These are phyloP conservation scores for Geranium incanum DNA, from an alignment of 441 rosid genomes.

Conservation along the genomic window DNA sequence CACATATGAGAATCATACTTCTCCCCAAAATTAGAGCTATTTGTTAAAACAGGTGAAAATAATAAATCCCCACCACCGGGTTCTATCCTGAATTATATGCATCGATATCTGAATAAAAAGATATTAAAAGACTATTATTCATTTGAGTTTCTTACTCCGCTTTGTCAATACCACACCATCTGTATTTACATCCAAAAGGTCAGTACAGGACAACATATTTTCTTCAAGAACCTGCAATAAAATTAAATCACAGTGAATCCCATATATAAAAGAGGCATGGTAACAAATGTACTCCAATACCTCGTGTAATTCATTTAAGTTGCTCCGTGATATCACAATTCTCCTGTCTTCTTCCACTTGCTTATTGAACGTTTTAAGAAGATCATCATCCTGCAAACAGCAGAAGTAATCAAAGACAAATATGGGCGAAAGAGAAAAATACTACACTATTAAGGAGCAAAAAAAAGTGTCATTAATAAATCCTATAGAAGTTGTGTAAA, in stretches of 20 bases:
- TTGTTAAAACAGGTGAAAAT: background rate
- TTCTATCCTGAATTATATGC: background rate
- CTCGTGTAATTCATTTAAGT: constrained; percentile 73
- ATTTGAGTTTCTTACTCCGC: constrained; percentile 48
- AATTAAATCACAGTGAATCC: constrained; percentile 18
- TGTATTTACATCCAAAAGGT: constrained; percentile 57
- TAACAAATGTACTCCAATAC: constrained; percentile 26
- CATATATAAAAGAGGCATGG: constrained; percentile 1
- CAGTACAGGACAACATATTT: constrained; percentile 67
- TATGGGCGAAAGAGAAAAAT: background rate
- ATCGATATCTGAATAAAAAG: constrained; percentile 1
- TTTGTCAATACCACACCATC: constrained; percentile 79
- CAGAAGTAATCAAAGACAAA: constrained; percentile 4
- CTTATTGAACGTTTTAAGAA: constrained; percentile 61
- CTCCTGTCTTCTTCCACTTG: constrained; percentile 87
- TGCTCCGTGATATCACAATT: constrained; percentile 76
- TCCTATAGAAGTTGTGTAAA: background rate
- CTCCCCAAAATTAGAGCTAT: background rate
- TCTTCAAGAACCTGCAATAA: constrained; percentile 77
- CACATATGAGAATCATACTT: background rate
- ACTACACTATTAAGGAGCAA: background rate
- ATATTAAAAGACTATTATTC: constrained; percentile 12
- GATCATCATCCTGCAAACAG: constrained; percentile 67
- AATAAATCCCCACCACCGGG: background rate
- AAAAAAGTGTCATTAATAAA: background rate